Base-by-base conservation (phyloP, 2,329 filamentous ascomycete genomes). In the Colletotrichum salicis region DNA sequence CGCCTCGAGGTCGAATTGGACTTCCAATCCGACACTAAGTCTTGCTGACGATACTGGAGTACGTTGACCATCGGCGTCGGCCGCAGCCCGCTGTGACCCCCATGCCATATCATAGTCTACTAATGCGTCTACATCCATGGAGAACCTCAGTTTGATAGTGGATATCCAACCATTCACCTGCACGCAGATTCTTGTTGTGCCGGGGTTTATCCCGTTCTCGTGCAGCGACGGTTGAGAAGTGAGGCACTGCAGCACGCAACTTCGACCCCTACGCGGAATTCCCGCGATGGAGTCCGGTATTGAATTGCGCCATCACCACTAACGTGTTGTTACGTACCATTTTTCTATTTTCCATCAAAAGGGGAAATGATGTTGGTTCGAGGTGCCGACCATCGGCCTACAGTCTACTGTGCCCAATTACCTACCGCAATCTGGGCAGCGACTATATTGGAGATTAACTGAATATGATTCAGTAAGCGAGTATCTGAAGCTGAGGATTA, bases 221-320 rank as follows among this genome's bases (percentile, higher is more conserved):
- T n/a, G n/a, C n/a, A n/a, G 19, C 55, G 33, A 57, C 31, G 10
- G 55, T 3, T n/a, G 27, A 15, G 22, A 35, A 5, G 27, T 22
- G n/a, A 33, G 6, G 55, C 29, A 4, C 10, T 57, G n/a, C 31
- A 57, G 55, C 56, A 61, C 55, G 62, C 62, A 66, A 60, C 62
- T 56, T 29, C 56, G 62, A 48, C n/a, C 22, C 48, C 19, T 66
- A 33, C 33, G 35, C 67, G 56, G 41, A 61, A 29, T 4, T 48
- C 27, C 67, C 48, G 62, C 27, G 2, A 35, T n/a, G 55, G 67
- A 48, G 55, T 29, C 45, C 22, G n/a, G 22, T 11, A n/a, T 15
- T 48, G 15, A 22, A 70, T 70, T 57, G 55, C 67, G 35, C 56
- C 67, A 70, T 70, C 29, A 7, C 12, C 15, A 31, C 27, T 3